Base-by-base conservation (phyloP, 805 yeast species). In the Wickerhamiella slavikovae region DNA sequence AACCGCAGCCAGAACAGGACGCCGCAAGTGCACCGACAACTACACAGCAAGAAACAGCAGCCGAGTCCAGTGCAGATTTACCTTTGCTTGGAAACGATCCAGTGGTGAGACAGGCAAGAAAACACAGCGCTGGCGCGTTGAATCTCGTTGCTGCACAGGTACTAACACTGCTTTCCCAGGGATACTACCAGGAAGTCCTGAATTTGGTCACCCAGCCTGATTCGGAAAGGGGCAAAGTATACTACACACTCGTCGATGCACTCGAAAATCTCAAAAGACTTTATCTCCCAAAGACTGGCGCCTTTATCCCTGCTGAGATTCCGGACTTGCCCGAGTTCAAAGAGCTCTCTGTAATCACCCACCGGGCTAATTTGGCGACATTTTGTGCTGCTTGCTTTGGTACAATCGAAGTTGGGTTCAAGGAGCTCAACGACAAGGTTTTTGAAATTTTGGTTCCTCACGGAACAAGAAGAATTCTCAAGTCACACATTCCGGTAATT, bases 371-470 rank as follows among this genome's bases (percentile, higher is more conserved):
- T 42, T 52, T 89, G 38, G 78, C 93, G 1, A 80, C 93, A 0
- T 89, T 80, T 45, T 55, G 82, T 24, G 65, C 82, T n/a, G 89
- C 94, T 0, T 68, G 89, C 1, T 60, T 83, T 34, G 93, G 93
- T 28, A 61, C 78, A 12, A 64, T 76, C 29, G 89, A 79, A 36
- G 73, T 78, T 27, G 96, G 95, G 1, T 80, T 89, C 48, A 76
- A 71, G 52, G 71, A 74, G 44, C 60, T 89, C 38, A 78, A 89
- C 50, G 80, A 77, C 43, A 68, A 75, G 29, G 85, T 89, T 41
- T 54, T 85, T 32, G 83, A 75, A 35, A 77, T 82, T 1, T 83
- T 89, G 47, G 82, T 93, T 42, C 91, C 93, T 0, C 69, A 52
- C 11, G 30, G 29, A 9, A 40, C 41, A 16, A 60, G 80, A 4